Evolutionary conservation across 2,329 filamentous ascomycete genomes (phyloP), one percentile per base, ranked within the genome.

Genomic region (Curvularia verruculosa): DNA sequence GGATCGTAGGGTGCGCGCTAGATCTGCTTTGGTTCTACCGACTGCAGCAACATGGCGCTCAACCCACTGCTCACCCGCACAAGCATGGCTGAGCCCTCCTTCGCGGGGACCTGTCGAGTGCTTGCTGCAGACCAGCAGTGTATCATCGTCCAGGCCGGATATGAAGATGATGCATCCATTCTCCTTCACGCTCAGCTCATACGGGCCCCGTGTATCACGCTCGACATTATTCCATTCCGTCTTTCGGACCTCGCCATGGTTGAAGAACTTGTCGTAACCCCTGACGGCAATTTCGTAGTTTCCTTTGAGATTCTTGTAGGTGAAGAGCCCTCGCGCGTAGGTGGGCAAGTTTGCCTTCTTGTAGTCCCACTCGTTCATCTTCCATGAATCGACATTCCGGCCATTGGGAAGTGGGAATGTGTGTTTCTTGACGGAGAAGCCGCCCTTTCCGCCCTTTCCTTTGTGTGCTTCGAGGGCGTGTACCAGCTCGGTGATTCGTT

Each of bases 151-250:
- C 21, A 99, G 82, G 13, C 93, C 95, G 15, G 92, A 89, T 43
- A 99, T 87, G 80, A 99, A 99, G 66, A 99, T 97, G 77, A 99
- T 99, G 77, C 95, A 99, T n/a, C 95, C 95, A 70, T 99, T 99
- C 78, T 99, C 95, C 79, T 99, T 99, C 50, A 98, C 86, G 56
- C 92, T 98, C 54, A 99, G 81, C 78, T 99, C 95, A 69, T 98
- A 99, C 0, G 95, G 95, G 0, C 92, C 92, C 62, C 86, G 81
- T 0, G 95, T 98, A 54, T 89, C 84, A 26, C 78, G 77, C 71
- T 89, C 82, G 58, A 99, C 91, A 70, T 89, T 90, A 15, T 81
- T 76, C 95, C 95, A 99, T 68, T 88, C 84, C 3, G 95, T 99
- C 63, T 89, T 86, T 45, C 80, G 77, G 7, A 96, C 89, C 78